Evolutionary conservation across 345 rosid species (phyloP).

Genomic region (Acer campestre): DNA sequence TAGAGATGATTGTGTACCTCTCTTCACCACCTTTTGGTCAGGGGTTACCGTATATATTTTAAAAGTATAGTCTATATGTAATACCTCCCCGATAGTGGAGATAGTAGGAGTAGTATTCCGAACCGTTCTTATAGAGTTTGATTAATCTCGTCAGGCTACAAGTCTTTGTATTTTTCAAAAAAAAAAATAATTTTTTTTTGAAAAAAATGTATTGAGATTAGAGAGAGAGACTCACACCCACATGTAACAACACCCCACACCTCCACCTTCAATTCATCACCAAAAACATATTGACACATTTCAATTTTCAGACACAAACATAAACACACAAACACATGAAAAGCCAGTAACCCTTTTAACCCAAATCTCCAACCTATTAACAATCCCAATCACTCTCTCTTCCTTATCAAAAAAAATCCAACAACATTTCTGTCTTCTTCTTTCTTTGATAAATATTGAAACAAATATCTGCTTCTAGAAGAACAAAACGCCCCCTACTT

Average conservation of each 20-base stretch:
- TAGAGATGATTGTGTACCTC: too few species aligned
- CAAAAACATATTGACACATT: slow-evolving; percentile 10
- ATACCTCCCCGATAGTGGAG: too few species aligned
- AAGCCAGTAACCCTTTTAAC: background rate
- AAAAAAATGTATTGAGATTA: background rate
- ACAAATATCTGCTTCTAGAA: background rate
- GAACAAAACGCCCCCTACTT: background rate
- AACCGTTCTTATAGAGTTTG: too few species aligned
- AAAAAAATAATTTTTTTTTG: too few species aligned
- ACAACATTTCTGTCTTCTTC: background rate
- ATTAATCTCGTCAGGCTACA: too few species aligned
- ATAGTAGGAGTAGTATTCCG: too few species aligned
- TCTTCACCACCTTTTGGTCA: too few species aligned
- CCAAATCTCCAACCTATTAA: background rate
- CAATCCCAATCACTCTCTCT: background rate
- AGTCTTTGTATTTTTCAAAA: too few species aligned
- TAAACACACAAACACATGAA: background rate
- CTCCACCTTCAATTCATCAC: slow-evolving; percentile 1
- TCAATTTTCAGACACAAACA: background rate
- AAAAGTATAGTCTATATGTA: too few species aligned
- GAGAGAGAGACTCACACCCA: background rate
- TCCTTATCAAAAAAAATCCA: background rate
- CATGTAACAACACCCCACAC: slow-evolving; percentile 3
- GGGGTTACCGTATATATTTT: too few species aligned
- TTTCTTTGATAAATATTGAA: background rate